Base-by-base conservation (phyloP, 1,139 yeast species). In the Blastobotrys malaysiensis region DNA sequence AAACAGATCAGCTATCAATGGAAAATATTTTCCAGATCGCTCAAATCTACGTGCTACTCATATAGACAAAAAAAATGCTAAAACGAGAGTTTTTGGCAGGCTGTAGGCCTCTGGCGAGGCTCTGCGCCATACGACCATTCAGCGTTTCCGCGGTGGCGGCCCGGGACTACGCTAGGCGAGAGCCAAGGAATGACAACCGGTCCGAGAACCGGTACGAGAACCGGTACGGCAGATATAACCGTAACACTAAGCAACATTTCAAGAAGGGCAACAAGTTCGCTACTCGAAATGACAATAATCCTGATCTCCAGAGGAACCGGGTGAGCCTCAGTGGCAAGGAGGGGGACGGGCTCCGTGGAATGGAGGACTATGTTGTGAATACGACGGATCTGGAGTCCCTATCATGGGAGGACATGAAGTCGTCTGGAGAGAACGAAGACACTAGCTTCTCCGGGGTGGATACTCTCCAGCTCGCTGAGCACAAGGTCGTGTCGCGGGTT, bases 291-390 rank as follows among this genome's bases (percentile, higher is more conserved):
- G 43, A 48, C 13, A 48, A 48, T n/a, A 18, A 22, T 19, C 49
- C 45, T 21, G 46, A 50, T 24, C 21, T 22, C 18, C 22, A 36
- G 36, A n/a, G 51, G 26, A 50, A 46, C 9, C 14, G 18, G 21
- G 46, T 50, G 19, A 21, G 21, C 14, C 21, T 22, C 9, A n/a
- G 24, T n/a, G 67, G 64, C n/a, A 50, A 59, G 9, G 66, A 65
- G 49, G 73, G 65, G 20, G 66, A 67, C 50, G 73, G 73, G 1
- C 59, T 69, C 20, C 55, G 60, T 52, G 74, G 73, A n/a, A 48
- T 55, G 51, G 64, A 62, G 13, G 64, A 65, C 52, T 70, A 70
- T 55, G 68, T 63, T 43, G 63, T 57, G 14, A 63, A 63, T 18
- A 50, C 58, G 19, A 63, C 63, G 14, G 54, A 51, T 18, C 51